These are phyloP conservation scores for Pseudonitzschia pungens DNA, from an alignment of 108 stramenopile species.

Conservation along the genomic window DNA sequence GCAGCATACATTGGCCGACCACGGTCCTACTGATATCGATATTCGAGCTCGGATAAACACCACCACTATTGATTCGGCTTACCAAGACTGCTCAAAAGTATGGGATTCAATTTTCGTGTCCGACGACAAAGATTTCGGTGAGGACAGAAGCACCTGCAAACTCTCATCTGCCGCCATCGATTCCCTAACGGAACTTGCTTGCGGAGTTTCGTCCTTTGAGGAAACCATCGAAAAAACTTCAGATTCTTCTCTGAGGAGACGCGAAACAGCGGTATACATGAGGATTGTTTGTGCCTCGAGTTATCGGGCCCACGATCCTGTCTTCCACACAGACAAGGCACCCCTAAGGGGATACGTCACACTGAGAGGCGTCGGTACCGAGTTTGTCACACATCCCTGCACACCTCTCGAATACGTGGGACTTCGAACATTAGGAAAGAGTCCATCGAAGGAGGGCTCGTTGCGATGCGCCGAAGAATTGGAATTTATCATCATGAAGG, in stretches of 20 bases:
- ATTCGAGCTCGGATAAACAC: constrained; percentile 6
- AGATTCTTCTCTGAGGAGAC: background rate
- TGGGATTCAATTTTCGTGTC: background rate
- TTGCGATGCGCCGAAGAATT: constrained; percentile 43
- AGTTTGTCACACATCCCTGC: constrained; percentile 41
- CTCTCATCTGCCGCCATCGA: background rate
- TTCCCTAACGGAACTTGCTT: background rate
- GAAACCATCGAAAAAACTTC: background rate
- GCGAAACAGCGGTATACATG: background rate
- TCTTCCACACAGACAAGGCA: constrained; percentile 66
- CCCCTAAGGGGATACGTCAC: constrained; percentile 62
- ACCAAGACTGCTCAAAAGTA: background rate
- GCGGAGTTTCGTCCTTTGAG: background rate
- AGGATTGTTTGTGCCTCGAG: constrained; percentile 52
- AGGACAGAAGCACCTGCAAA: background rate
- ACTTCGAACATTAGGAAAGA: constrained; percentile 46
- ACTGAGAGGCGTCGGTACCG: constrained; percentile 53
- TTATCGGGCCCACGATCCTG: constrained; percentile 52
- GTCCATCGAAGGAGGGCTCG: background rate
- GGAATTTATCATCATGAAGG: constrained; percentile 74
- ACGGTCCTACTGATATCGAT: background rate
- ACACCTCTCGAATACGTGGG: constrained; percentile 53
- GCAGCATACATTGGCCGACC: background rate
- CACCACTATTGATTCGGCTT: background rate
- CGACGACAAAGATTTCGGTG: background rate